These are phyloP conservation scores for Melampsora americana DNA, from an alignment of 1,284 basidiomycete genomes.

Conservation along the genomic window DNA sequence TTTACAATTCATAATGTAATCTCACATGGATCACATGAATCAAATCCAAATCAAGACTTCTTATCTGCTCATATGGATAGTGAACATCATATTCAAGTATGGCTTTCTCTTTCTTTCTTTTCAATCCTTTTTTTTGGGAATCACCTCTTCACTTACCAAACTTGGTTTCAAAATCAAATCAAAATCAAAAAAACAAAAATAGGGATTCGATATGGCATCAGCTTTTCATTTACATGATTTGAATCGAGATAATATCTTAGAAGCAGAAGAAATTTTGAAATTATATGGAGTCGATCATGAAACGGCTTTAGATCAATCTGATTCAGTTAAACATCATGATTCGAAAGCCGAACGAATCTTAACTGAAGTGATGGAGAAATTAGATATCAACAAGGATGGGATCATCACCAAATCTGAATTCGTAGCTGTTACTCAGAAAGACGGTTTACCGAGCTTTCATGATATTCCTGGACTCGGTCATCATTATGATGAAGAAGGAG, in stretches of 20 bases:
- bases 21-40: constrained; percentile 3
- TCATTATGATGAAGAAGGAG: constrained; percentile 74
- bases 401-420: constrained; percentile 77
- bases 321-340: constrained; percentile 72
- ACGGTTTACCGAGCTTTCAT: constrained; percentile 77
- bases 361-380: constrained; percentile 65
- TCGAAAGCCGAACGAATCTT: constrained; percentile 81
- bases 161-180: neutral
- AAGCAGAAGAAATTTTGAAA: constrained; percentile 65
- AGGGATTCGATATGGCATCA: constrained; percentile 53
- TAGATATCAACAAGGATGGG: constrained; percentile 79
- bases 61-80: constrained; percentile 53
- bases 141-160: neutral
- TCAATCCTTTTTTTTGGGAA: neutral
- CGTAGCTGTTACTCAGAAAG: constrained; percentile 69
- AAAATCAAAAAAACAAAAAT: too few species aligned
- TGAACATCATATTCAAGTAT: constrained; percentile 53
- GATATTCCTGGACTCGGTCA: constrained; percentile 69
- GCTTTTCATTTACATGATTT: constrained; percentile 83
- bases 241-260: constrained; percentile 63
- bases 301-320: constrained; percentile 79
- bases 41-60: constrained; percentile 46
- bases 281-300: constrained; percentile 87
- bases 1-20: too few species aligned
- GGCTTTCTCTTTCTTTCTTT: neutral